phyloP scores from a whole-genome alignment of 306 rosid genomes.

The Calophaca sinica region DNA sequence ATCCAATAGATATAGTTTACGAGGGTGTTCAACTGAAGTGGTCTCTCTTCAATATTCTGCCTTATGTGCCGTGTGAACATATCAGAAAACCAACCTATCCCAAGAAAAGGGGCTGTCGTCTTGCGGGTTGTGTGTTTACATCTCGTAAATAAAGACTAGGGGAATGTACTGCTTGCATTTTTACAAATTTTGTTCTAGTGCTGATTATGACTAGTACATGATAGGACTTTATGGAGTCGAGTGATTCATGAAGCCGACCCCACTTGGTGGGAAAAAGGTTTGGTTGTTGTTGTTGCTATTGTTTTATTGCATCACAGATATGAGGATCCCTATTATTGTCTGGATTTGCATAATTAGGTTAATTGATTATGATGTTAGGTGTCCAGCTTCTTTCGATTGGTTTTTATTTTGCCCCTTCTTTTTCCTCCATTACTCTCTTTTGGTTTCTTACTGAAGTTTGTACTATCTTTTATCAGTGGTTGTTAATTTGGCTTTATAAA shows the following conservation, averaged over 20 bases:
- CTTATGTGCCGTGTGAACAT: slow-evolving; percentile 1
- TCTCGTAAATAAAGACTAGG: slow-evolving; percentile 21
- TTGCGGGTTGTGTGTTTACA: neutral
- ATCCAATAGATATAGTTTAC: slow-evolving; percentile 6
- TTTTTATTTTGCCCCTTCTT: neutral
- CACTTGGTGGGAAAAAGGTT: neutral
- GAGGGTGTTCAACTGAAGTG: slow-evolving; percentile 25
- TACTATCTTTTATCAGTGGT: slow-evolving; percentile 1
- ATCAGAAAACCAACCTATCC: neutral
- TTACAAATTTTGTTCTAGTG: neutral
- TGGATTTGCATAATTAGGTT: slow-evolving; percentile 32
- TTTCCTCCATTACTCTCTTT: slow-evolving; percentile 12
- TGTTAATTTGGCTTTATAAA: slow-evolving; percentile 24
- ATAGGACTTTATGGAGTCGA: neutral
- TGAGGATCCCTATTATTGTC: slow-evolving; percentile 34
- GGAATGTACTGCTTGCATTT: slow-evolving; percentile 10
- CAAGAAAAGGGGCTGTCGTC: slow-evolving; percentile 10
- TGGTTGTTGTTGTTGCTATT: neutral
- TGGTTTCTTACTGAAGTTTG: neutral
- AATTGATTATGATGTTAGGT: neutral
- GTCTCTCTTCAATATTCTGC: slow-evolving; percentile 30
- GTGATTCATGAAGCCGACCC: neutral
- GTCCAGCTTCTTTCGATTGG: slow-evolving; percentile 5
- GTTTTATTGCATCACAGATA: slow-evolving; percentile 18
- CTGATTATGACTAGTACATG: slow-evolving; percentile 17